Base-by-base conservation (phyloP, 805 yeast species). In the Cyberlindnera mississippiensis region DNA sequence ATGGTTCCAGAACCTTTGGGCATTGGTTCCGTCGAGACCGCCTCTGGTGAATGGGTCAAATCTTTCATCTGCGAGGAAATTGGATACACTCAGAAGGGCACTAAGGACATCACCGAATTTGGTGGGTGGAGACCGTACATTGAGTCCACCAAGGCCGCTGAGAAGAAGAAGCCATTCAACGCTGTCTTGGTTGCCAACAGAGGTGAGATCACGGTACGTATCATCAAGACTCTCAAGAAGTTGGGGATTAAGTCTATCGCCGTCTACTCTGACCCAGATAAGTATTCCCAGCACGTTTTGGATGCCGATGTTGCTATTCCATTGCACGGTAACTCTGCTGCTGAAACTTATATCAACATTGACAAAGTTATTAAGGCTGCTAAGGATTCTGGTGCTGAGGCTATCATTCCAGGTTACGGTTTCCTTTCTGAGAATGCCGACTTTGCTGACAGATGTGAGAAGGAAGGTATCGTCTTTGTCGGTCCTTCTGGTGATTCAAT, bases 371-470 rank as follows among this genome's bases (percentile, higher is more conserved):
- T 91, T 33, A 71, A 73, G 28, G 96, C 96, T 8, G 96, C 96
- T 37, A 86, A 85, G 60, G 72, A 74, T 40, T 73, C 95, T 0
- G 81, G 82, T 6, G 86, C 97, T 27, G 86, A 93, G 61, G 98
- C 97, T n/a, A 89, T 91, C 50, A 85, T 93, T 50, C 99, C 99
- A 6, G 99, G 99, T 45, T 91, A 93, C 60, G 99, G 99, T 4
- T 91, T 91, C 73, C 69, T 91, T 31, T 87, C 96, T 14, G 99
- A 91, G 66, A 91, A 91, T 62, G 97, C 98, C 17, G 96, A 87
- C 44, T 91, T 91, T 60, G 85, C 97, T 35, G 96, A 90, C 60
- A 76, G 88, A 58, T 82, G 96, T 68, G 83, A 68, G 20, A 68
- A 67, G 40, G 96, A 85, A 61, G 95, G 93, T 28, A 82, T 91